phyloP scores from a whole-genome alignment of 805 yeast genomes.

The Yarrowia deformans region DNA sequence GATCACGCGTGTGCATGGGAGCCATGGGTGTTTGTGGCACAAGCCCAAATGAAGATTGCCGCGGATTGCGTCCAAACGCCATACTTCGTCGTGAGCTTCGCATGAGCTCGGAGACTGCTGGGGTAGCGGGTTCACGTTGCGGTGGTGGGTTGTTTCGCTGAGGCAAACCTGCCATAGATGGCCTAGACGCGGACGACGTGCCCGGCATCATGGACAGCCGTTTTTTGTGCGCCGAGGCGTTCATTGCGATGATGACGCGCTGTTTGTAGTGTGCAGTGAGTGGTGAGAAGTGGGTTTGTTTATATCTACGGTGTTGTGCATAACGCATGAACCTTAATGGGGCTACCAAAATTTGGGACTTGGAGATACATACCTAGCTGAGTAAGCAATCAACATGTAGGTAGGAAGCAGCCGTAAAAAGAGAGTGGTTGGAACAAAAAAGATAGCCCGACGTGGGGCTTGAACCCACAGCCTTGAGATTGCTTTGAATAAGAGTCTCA shows the following conservation, averaged over 20 bases:
- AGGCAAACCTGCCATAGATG: conserved; percentile 33
- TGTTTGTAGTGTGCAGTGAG: not conserved
- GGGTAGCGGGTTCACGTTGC: conserved; percentile 32
- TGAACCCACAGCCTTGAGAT: conserved; percentile 34
- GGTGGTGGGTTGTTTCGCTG: conserved; percentile 36
- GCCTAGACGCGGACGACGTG: conserved; percentile 36
- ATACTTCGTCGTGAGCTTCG: conserved; percentile 28
- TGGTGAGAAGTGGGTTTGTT: conserved; percentile 34
- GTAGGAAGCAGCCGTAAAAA: not conserved
- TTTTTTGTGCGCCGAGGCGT: conserved; percentile 38
- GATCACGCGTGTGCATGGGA: conserved; percentile 55
- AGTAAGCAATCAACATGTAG: not conserved
- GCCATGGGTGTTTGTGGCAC: conserved; percentile 35
- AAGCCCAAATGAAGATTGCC: conserved; percentile 25
- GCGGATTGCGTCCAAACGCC: conserved; percentile 25
- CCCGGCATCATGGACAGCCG: conserved; percentile 40
- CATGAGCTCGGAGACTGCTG: conserved; percentile 30
- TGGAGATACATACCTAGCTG: not conserved
- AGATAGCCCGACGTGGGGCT: conserved; percentile 33
- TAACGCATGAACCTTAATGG: conserved; percentile 12
- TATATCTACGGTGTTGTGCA: conserved; percentile 35
- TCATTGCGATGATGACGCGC: conserved; percentile 21
- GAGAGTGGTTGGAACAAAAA: too few species aligned
- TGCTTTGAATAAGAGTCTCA: conserved; percentile 23
- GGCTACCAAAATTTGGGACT: too few species aligned